These are phyloP conservation scores for Trichoderma polysporum DNA, from an alignment of 2,329 filamentous ascomycete genomes.

Conservation along the genomic window DNA sequence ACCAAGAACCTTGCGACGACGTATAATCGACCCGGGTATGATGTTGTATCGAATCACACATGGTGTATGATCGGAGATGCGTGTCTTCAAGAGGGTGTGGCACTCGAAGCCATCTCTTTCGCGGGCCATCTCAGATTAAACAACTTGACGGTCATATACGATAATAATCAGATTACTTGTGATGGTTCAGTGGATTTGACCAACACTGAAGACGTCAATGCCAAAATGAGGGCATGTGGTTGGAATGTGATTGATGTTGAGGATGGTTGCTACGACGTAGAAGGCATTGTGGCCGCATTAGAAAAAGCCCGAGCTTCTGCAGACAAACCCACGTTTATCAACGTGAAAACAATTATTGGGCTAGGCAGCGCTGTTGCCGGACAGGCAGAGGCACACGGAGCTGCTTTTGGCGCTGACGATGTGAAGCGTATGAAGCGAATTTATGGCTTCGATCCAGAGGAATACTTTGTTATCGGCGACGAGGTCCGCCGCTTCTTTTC, in stretches of 20 bases:
- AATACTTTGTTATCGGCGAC: not conserved
- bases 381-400: slow-evolving; percentile 57
- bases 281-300: slow-evolving; percentile 43
- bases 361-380: slow-evolving; percentile 50
- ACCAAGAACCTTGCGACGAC: slow-evolving; percentile 54
- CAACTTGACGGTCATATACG: slow-evolving; percentile 59
- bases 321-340: slow-evolving; percentile 58
- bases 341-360: slow-evolving; percentile 57
- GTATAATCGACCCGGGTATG: slow-evolving; percentile 51
- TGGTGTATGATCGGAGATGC: slow-evolving; percentile 60
- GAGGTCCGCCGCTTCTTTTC: slow-evolving; percentile 1
- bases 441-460: slow-evolving; percentile 35
- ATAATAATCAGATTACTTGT: slow-evolving; percentile 61
- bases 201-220: slow-evolving; percentile 58
- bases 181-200: slow-evolving; percentile 53
- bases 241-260: slow-evolving; percentile 56
- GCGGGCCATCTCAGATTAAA: slow-evolving; percentile 56
- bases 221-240: slow-evolving; percentile 56
- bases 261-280: slow-evolving; percentile 53
- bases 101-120: slow-evolving; percentile 55
- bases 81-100: slow-evolving; percentile 59
- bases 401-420: slow-evolving; percentile 54
- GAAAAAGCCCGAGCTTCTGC: slow-evolving; percentile 42
- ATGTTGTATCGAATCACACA: slow-evolving; percentile 51
- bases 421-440: slow-evolving; percentile 42